Percentiles rank a stretch among this genome's conserved stretches.
Conservation (phyloP, 768 basidiomycete species). For the Lentinula sp. region DNA sequence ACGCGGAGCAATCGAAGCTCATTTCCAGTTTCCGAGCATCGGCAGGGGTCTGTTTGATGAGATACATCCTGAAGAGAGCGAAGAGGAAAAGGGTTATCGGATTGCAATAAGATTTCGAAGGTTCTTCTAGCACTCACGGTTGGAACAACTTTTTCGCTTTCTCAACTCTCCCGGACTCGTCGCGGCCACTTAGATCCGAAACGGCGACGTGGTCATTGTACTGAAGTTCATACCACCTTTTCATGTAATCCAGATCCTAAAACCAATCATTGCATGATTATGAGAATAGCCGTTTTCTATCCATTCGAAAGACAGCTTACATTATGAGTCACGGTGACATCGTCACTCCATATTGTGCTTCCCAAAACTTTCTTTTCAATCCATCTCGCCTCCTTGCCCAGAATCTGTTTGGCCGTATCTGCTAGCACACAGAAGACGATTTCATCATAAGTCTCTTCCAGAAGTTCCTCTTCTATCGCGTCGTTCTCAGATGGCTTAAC, state of each 20-base stretch:
- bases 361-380: slow-evolving; percentile 9
- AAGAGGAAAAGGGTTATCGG: neutral
- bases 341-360: slow-evolving; percentile 9
- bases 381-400: slow-evolving; percentile 7
- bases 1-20: slow-evolving; percentile 11
- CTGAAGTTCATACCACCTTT: slow-evolving; percentile 8
- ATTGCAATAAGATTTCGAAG: neutral
- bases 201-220: slow-evolving; percentile 6
- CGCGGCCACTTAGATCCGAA: slow-evolving; percentile 1
- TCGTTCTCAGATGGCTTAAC: neutral
- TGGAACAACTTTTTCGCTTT: slow-evolving; percentile 4
- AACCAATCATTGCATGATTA: neutral
- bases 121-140: neutral
- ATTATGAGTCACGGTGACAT: slow-evolving; percentile 10
- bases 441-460: slow-evolving; percentile 6
- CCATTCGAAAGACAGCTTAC: neutral
- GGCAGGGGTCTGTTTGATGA: slow-evolving; percentile 6
- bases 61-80: slow-evolving; percentile 2
- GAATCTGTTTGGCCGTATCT: slow-evolving; percentile 5
- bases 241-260: slow-evolving; percentile 9
- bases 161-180: slow-evolving; percentile 4
- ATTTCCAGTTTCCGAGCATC: slow-evolving; percentile 8
- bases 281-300: no score
- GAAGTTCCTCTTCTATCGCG: neutral
- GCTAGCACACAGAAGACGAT: slow-evolving; percentile 9